A percentile compares a stretch with the other conserved stretches of the same genome.
phyloP scores from a whole-genome alignment of 164 flowering plant species.

The Kalanchoe fedtschenkoi region DNA sequence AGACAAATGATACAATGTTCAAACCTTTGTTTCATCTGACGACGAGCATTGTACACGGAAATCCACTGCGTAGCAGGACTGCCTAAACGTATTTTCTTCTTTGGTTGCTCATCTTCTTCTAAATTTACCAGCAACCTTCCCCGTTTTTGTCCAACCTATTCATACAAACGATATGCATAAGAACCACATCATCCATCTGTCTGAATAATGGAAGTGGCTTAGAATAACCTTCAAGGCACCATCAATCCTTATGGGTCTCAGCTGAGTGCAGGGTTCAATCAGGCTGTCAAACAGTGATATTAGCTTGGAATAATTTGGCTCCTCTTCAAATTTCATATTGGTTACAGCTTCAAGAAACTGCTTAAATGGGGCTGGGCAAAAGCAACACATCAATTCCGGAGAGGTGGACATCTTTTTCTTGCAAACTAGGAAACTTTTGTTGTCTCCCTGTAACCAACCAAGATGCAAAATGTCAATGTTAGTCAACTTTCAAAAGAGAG shows the following conservation, averaged over 20 bases:
- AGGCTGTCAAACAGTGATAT: conserved; percentile 36
- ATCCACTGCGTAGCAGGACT: conserved; percentile 51
- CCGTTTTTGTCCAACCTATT: conserved; percentile 47
- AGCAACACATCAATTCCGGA: conserved; percentile 34
- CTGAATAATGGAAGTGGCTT: neutral
- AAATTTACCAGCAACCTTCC: conserved; percentile 23
- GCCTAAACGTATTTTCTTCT: conserved; percentile 48
- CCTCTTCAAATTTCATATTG: conserved; percentile 50
- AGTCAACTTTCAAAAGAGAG: neutral
- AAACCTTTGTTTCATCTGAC: conserved; percentile 50
- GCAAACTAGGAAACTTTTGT: conserved; percentile 52
- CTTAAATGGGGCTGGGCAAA: conserved; percentile 39
- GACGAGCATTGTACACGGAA: conserved; percentile 35
- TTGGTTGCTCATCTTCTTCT: conserved; percentile 35
- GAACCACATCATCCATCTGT: neutral
- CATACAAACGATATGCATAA: conserved; percentile 11
- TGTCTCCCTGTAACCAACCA: conserved; percentile 43
- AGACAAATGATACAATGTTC: neutral
- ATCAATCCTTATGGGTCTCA: conserved; percentile 37
- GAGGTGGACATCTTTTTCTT: conserved; percentile 52
- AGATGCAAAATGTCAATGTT: conserved; percentile 4
- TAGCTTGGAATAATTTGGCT: conserved; percentile 42
- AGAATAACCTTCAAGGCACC: conserved; percentile 35
- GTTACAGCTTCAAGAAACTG: conserved; percentile 47
- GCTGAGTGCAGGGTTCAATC: conserved; percentile 21